Conservation (phyloP, 352 stramenopile genomes). For the Blastocystis sp. region DNA sequence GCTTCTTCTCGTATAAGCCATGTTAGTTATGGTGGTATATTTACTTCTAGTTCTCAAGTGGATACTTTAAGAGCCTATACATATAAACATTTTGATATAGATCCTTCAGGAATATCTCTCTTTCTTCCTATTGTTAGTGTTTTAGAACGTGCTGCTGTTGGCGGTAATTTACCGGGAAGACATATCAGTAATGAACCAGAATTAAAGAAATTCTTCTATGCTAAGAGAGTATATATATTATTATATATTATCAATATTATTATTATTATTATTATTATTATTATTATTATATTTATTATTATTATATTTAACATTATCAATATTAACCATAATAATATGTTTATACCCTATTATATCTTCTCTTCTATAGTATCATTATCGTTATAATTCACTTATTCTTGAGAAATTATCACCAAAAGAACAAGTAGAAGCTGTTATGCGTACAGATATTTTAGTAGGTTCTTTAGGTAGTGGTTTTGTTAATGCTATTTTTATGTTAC, state of each 20-base stretch:
- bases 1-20: slow-evolving; percentile 19
- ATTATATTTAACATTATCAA: too few relatives aligned
- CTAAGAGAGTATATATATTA: too few relatives aligned
- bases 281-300: too few relatives aligned
- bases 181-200: slow-evolving; percentile 16
- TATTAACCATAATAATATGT: too few relatives aligned
- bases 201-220: too few relatives aligned
- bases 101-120: neutral
- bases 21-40: slow-evolving; percentile 31
- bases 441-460: slow-evolving; percentile 17
- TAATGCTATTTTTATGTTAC: slow-evolving; percentile 24
- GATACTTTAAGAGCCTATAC: slow-evolving; percentile 18
- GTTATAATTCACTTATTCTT: slow-evolving; percentile 16
- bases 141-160: slow-evolving; percentile 23
- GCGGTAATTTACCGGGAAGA: slow-evolving; percentile 26
- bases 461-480: slow-evolving; percentile 23
- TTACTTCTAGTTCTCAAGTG: slow-evolving; percentile 19
- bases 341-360: too few relatives aligned
- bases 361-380: slow-evolving; percentile 17
- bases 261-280: too few relatives aligned
- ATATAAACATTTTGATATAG: slow-evolving; percentile 28
- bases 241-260: too few relatives aligned
- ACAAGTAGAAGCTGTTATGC: slow-evolving; percentile 10
- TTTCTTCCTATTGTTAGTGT: slow-evolving; percentile 6
- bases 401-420: slow-evolving; percentile 7